Base-by-base conservation (phyloP, 2,329 filamentous ascomycete species). In the Leptographium procerum region DNA sequence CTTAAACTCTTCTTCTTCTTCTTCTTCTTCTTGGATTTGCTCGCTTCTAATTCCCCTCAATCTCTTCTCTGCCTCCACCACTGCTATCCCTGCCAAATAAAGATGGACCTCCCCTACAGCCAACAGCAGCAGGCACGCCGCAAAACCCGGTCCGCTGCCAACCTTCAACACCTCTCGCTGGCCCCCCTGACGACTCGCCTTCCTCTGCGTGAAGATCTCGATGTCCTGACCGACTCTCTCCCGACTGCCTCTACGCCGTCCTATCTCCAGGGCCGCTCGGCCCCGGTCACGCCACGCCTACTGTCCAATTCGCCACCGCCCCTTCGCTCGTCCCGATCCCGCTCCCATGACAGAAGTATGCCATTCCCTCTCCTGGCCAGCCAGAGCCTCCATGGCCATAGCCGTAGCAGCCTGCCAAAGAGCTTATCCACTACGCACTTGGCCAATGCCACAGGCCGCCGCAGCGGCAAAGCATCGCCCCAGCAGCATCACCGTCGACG, bases 341-440 rank as follows among this genome's bases (percentile, higher is more conserved):
- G 59, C 60, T 56, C 54, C 4, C 52, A 55, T 36, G 51, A 36
- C 3, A 31, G 16, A 13, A 16, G 19, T 4, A 14, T 19, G 4
- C 29, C 51, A 36, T 31, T 52, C 50, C 45, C n/a, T 24, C n/a
- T 8, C 3, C 45, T 26, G 22, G 45, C 45, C 24, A 6, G n/a
- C n/a, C 45, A 48, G 2, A 6, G n/a, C 24, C 13, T 13, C 26
- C 26, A 26, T 13, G 22, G 22, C 22, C 45, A 29, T 26, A 50
- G 47, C 26, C 47, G 28, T 13, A 14, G 55, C 14, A 65, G 64
- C 55, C 68, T 85, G 8, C 68, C 75, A 33, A 87, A 85, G 71
- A 85, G 82, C 71, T 85, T 84, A 69, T 87, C 84, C 0, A 78
- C 82, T 50, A 79, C 78, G 1, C 78, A 86, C 53, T 74, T 86